These are phyloP conservation scores for Colletotrichum sp. DNA, from an alignment of 2,329 filamentous ascomycete genomes.

Conservation along the genomic window DNA sequence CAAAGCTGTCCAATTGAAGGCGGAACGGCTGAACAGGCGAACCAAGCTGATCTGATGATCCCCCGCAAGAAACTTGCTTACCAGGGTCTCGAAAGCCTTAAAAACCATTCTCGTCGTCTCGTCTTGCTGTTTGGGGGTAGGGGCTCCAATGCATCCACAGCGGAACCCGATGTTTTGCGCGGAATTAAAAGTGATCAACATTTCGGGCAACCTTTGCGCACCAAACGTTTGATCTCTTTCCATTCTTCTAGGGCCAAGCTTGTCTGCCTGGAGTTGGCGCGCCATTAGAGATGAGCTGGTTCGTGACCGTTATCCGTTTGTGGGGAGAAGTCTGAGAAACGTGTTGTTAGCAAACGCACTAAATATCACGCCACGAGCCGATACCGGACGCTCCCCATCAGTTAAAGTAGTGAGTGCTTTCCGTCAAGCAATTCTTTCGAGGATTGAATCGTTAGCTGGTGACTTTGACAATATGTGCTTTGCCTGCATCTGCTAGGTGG, in stretches of 20 bases:
- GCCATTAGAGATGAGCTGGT: background rate
- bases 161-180: constrained; percentile 5
- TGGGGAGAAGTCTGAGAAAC: background rate
- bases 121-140: background rate
- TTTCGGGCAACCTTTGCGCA: background rate
- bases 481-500: background rate
- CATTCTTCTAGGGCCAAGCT: background rate
- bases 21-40: background rate
- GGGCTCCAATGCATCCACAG: background rate
- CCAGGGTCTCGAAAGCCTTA: background rate
- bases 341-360: background rate
- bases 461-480: background rate
- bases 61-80: background rate
- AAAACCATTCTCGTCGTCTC: background rate
- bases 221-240: background rate
- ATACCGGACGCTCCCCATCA: background rate
- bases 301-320: background rate
- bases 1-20: constrained; percentile 8
- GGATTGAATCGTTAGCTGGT: background rate
- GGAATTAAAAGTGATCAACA: background rate
- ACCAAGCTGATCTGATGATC: background rate
- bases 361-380: background rate
- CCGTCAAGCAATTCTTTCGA: background rate
- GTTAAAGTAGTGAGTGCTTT: background rate
- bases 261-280: background rate